phyloP scores from a whole-genome alignment of 2,329 filamentous ascomycete genomes.

The Colletotrichum sp. region DNA sequence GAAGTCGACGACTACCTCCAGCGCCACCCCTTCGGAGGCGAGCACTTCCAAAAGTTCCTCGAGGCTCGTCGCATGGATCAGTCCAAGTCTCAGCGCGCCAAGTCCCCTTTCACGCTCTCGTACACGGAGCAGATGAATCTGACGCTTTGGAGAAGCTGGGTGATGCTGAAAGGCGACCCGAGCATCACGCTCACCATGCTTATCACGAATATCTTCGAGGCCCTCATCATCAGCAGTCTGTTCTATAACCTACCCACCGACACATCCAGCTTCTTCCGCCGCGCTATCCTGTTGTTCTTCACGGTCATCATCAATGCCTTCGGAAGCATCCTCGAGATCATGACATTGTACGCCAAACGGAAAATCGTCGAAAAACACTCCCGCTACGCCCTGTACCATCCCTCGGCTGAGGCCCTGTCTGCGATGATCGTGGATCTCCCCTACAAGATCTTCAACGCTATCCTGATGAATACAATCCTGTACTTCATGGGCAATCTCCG shows the following conservation, averaged over 20 bases:
- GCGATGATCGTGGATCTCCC: constrained; percentile 40
- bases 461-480: constrained; percentile 42
- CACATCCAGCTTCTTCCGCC: constrained; percentile 49
- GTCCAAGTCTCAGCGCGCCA: constrained; percentile 41
- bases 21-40: constrained; percentile 6
- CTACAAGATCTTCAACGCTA: constrained; percentile 28
- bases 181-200: constrained; percentile 42
- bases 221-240: constrained; percentile 56
- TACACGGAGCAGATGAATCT: constrained; percentile 50
- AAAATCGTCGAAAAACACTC: constrained; percentile 44
- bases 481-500: constrained; percentile 46
- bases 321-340: constrained; percentile 38
- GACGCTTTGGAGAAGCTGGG: constrained; percentile 45
- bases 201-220: constrained; percentile 50
- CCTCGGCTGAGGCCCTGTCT: constrained; percentile 35
- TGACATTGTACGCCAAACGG: constrained; percentile 41
- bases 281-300: constrained; percentile 57
- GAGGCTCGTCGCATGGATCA: constrained; percentile 5
- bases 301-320: constrained; percentile 59
- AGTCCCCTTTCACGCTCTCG: constrained; percentile 54
- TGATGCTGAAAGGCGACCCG: constrained; percentile 44
- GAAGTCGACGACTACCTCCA: constrained; percentile 32
- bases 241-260: constrained; percentile 51
- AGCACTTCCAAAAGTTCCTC: constrained; percentile 10
- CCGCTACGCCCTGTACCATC: constrained; percentile 44